Base-by-base conservation (phyloP, 2,329 filamentous ascomycete genomes). In the Rutstroemia sp. region DNA sequence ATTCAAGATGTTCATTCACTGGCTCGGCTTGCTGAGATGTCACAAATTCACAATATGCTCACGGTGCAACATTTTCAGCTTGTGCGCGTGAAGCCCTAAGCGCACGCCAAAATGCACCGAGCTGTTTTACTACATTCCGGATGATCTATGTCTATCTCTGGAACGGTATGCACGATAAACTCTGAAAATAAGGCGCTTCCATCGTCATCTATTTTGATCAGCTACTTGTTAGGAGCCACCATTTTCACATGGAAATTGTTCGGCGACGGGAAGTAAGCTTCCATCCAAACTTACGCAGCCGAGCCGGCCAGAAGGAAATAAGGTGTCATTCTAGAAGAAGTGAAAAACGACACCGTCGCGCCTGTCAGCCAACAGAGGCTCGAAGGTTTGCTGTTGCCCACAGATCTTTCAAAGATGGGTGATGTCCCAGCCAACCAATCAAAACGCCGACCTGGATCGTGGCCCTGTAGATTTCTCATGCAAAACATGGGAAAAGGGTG, bases 391-490 rank as follows among this genome's bases (percentile, higher is more conserved):
- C n/a, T 23, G 3, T 27, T 42, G 39, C 17, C 23, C 38, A 17
- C n/a, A 19, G 19, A 25, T 10, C 6, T n/a, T 17, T 34, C n/a
- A n/a, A 23, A 54, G 42, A 14, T 12, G 9, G 14, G 38, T 54
- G 52, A 55, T 55, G 52, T 50, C 45, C 9, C 12, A 4, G 34
- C 42, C 17, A 17, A 50, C 52, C 52, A 55, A 55, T 55, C 52
- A 55, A 40, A 17, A 25, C 12, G 6, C 27, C 8, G 27, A 30
- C 27, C 27, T 30, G 27, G 10, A 30, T 30, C 3, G 27, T 5
- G 27, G 2, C 27, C 27, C 27, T 30, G 27, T 30, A 10, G 27
- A 30, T 30, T 30, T 30, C 27, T 30, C 27, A 30, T 30, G 27
- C 27, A 30, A 30, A 30, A 30, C 27, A 30, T 30, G 27, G 27